Conservation (phyloP, 164 flowering plant species). For the Stephania yunnanensis region DNA sequence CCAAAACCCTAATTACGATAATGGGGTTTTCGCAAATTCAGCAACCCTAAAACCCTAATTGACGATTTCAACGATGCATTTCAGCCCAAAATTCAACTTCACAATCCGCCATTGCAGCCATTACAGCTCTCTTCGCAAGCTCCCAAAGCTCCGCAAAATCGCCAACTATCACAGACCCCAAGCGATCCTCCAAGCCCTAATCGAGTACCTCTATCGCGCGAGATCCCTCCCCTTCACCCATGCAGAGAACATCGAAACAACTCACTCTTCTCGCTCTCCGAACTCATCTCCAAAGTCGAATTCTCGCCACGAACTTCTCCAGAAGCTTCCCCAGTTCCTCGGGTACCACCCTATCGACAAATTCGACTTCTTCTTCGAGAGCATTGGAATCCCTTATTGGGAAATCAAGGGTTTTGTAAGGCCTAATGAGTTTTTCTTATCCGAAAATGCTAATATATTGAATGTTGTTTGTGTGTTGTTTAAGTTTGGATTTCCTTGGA, state of each 20-base stretch:
- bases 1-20: background rate
- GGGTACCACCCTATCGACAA: slow-evolving; percentile 68
- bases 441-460: too few relatives aligned
- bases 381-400: too few relatives aligned
- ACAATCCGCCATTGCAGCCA: too few relatives aligned
- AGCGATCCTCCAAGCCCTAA: slow-evolving; percentile 37
- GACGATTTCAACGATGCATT: background rate
- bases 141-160: slow-evolving; percentile 25
- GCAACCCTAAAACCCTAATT: background rate
- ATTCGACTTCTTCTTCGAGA: slow-evolving; percentile 57
- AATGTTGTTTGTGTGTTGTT: too few relatives aligned
- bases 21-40: too few relatives aligned
- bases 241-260: slow-evolving; percentile 59
- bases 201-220: slow-evolving; percentile 61
- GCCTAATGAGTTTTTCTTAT: too few relatives aligned
- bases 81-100: background rate
- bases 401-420: too few relatives aligned
- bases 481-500: too few relatives aligned
- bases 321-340: slow-evolving; percentile 34
- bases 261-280: slow-evolving; percentile 32
- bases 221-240: slow-evolving; percentile 39
- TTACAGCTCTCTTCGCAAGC: slow-evolving; percentile 18
- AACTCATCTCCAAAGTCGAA: slow-evolving; percentile 29
- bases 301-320: slow-evolving; percentile 26
- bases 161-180: slow-evolving; percentile 22